Evolutionary conservation across 2,329 filamentous ascomycete genomes (phyloP).

Genomic region (Escovopsis sp.): DNA sequence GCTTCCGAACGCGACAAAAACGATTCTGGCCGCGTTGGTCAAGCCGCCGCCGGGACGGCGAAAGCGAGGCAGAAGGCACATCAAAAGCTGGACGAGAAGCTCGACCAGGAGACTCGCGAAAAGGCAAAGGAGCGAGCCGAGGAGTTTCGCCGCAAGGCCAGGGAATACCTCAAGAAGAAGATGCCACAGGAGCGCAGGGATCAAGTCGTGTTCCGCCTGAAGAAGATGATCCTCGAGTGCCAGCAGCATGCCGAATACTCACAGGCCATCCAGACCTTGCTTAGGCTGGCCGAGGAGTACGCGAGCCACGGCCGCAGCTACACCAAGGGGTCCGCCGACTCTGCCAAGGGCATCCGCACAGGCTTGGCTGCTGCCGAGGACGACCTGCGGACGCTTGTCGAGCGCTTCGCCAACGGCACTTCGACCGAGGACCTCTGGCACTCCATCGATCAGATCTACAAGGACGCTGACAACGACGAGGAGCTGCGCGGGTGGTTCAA

Average conservation of each 20-base stretch:
- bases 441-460: slow-evolving; percentile 73
- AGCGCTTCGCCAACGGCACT: slow-evolving; percentile 91
- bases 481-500: slow-evolving; percentile 88
- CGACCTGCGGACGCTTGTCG: slow-evolving; percentile 68
- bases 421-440: slow-evolving; percentile 77
- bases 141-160: slow-evolving; percentile 35
- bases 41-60: slow-evolving; percentile 17
- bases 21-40: slow-evolving; percentile 38
- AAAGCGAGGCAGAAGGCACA: slow-evolving; percentile 30
- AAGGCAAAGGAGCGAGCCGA: slow-evolving; percentile 28
- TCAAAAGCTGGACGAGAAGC: slow-evolving; percentile 44
- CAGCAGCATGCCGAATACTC: slow-evolving; percentile 92
- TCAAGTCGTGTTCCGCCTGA: slow-evolving; percentile 80
- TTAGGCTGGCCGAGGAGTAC: slow-evolving; percentile 75
- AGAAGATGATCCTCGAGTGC: slow-evolving; percentile 94
- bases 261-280: slow-evolving; percentile 75
- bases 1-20: slow-evolving; percentile 28
- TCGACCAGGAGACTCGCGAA: slow-evolving; percentile 49
- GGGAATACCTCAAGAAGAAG: slow-evolving; percentile 71
- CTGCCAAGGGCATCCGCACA: slow-evolving; percentile 59
- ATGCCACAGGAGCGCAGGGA: slow-evolving; percentile 86
- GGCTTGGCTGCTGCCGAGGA: slow-evolving; percentile 57
- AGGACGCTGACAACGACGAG: slow-evolving; percentile 70
- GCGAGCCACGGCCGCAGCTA: slow-evolving; percentile 55
- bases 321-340: slow-evolving; percentile 47